Percentiles rank a stretch among this genome's conserved stretches.
phyloP scores from a whole-genome alignment of 805 yeast genomes.

The Ogataea trehalophila region DNA sequence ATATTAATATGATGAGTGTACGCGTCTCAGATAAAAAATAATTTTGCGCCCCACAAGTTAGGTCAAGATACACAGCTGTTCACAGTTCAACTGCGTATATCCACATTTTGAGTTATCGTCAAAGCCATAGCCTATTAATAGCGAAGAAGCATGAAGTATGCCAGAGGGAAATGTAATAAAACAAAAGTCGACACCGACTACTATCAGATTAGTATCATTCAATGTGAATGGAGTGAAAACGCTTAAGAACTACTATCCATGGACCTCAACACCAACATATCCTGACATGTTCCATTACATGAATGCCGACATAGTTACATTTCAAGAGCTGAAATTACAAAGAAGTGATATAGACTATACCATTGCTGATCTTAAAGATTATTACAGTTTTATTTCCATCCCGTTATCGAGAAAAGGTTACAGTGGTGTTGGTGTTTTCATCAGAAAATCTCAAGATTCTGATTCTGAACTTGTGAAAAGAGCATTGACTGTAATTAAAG shows the following conservation, averaged over 20 bases:
- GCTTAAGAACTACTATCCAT: conserved; percentile 76
- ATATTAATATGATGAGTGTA: too few relatives aligned
- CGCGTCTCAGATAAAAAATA: too few relatives aligned
- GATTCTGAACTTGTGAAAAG: conserved; percentile 36
- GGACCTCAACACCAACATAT: conserved; percentile 50
- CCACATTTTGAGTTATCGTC: too few relatives aligned
- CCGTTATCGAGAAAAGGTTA: conserved; percentile 75
- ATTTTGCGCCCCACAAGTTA: too few relatives aligned
- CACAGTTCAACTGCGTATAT: too few relatives aligned
- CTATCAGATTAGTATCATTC: conserved; percentile 43
- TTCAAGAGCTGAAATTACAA: conserved; percentile 81
- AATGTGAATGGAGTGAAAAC: conserved; percentile 85
- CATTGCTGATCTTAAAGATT: conserved; percentile 45
- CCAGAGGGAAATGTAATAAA: conserved; percentile 5
- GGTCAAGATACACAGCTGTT: too few relatives aligned
- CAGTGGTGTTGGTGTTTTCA: conserved; percentile 86
- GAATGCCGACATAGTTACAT: conserved; percentile 70
- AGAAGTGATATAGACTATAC: conserved; percentile 36
- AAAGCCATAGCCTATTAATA: too few relatives aligned
- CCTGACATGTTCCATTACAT: conserved; percentile 47
- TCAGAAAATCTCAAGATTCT: conserved; percentile 43
- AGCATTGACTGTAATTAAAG: conserved; percentile 54
- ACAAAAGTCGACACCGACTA: conserved; percentile 7
- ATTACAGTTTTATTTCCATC: conserved; percentile 59
- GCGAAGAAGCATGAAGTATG: not conserved